A percentile compares a stretch with the other conserved stretches of the same genome.
phyloP scores from a whole-genome alignment of 805 yeast species.

The Ogataea methylovora region DNA sequence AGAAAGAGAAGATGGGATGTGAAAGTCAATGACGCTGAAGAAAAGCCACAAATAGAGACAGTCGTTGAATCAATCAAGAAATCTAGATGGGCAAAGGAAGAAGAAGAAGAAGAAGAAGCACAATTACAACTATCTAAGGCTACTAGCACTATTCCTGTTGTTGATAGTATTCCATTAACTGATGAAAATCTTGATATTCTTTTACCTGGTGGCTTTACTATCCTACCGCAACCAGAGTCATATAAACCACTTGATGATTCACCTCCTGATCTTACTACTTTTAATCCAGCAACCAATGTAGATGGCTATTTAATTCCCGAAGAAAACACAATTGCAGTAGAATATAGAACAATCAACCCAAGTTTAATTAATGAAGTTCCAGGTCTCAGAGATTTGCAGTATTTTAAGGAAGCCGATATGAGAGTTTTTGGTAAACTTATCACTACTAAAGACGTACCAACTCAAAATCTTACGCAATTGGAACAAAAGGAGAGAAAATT shows the following conservation, averaged over 20 bases:
- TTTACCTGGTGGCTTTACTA: conserved; percentile 44
- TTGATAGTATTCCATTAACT: conserved; percentile 31
- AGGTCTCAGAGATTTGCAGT: conserved; percentile 57
- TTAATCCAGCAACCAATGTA: conserved; percentile 14
- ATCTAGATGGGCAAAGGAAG: conserved; percentile 21
- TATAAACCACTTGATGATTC: conserved; percentile 29
- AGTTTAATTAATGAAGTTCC: conserved; percentile 48
- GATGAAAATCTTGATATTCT: conserved; percentile 39
- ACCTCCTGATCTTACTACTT: conserved; percentile 28
- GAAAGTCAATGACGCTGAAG: conserved; percentile 26
- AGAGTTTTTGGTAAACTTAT: conserved; percentile 62
- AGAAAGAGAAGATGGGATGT: conserved; percentile 40
- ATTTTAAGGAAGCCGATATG: conserved; percentile 64
- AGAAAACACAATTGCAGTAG: conserved; percentile 22
- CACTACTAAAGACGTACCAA: conserved; percentile 20
- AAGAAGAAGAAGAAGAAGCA: conserved; percentile 13
- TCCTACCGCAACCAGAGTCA: conserved; percentile 36
- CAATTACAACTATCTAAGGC: not conserved
- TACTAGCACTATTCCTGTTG: conserved; percentile 14
- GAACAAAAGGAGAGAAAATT: conserved; percentile 56
- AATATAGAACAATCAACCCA: conserved; percentile 24
- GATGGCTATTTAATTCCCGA: conserved; percentile 49
- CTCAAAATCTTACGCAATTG: conserved; percentile 32
- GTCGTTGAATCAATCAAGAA: conserved; percentile 1
- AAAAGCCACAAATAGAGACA: conserved; percentile 6